Evolutionary conservation across 768 basidiomycete genomes (phyloP).

Genomic region (Pulveroboletus sp.): DNA sequence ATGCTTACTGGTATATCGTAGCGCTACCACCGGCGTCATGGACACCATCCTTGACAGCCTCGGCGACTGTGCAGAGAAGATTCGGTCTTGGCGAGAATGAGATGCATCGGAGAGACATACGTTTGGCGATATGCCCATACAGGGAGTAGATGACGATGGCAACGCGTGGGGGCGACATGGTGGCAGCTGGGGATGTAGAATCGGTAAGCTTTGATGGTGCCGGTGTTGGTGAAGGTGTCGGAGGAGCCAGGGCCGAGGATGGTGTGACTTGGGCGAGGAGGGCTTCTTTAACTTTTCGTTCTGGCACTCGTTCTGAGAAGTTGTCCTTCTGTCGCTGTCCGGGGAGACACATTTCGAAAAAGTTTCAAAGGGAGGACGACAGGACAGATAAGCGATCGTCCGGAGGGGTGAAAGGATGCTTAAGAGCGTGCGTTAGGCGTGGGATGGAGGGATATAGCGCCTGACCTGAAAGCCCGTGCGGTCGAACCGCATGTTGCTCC

Average conservation of each 20-base stretch:
- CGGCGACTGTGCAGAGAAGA: constrained; percentile 22
- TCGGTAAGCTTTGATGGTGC: background rate
- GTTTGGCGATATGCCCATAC: constrained; percentile 45
- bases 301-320: constrained; percentile 27
- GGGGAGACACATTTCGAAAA: constrained; percentile 35
- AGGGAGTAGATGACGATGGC: constrained; percentile 48
- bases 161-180: constrained; percentile 31
- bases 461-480: too few species aligned
- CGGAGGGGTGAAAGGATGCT: background rate
- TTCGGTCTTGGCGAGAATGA: background rate
- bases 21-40: constrained; percentile 38
- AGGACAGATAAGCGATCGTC: too few species aligned
- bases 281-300: constrained; percentile 11
- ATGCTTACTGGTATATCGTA: constrained; percentile 44
- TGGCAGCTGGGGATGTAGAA: background rate
- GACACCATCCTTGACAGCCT: constrained; percentile 38
- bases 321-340: constrained; percentile 34
- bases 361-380: background rate
- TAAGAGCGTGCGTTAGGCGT: constrained; percentile 18
- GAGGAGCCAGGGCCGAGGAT: background rate
- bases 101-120: constrained; percentile 27
- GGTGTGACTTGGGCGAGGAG: background rate
- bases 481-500: background rate
- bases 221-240: background rate
- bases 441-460: constrained; percentile 7